Evolutionary conservation across 176 grass and related monocot species (phyloP), one percentile per base, ranked within the genome.

Genomic region (Oryza glaberrima): DNA sequence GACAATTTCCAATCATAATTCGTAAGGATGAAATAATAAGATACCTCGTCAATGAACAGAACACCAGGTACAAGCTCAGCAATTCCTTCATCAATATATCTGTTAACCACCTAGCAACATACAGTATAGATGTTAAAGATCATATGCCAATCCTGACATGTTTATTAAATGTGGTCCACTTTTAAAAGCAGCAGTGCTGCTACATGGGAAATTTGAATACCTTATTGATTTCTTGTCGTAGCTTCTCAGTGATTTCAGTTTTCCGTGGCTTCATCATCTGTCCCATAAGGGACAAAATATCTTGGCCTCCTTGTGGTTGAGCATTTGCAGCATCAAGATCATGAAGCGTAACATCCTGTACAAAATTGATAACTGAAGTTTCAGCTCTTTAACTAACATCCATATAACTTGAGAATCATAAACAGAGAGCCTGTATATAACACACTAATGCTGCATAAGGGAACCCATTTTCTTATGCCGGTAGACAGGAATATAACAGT

Each of bases 261-360:
- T 99, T 99, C 11, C 91, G 81, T 77, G 96, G 88, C 28, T 92
- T 99, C 91, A 99, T 99, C 91, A 99, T 99, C 82, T 94, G 93
- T 3, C 96, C 96, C 93, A 99, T 99, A 75, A 99, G 89, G 26
- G 93, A 99, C 69, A 96, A 88, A 87, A 99, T 99, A 86, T 99
- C 96, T 79, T 96, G 96, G 9, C 93, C 96, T 79, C 96, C 93
- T 92, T 99, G 96, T 70, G 96, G 96, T 15, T 89, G 93, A 88
- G 96, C 93, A 96, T 99, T 99, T 84, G 96, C 91, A 6, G 96
- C 93, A 88, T 99, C 96, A 75, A 99, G 90, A 72, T 96, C 96
- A 89, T 99, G 96, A 47, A 96, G 86, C 35, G 93, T 99, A 73
- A 99, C 93, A 25, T 99, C 96, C 96, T 99, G 84, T 38, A 67